These are phyloP conservation scores for Nemania sp. DNA, from an alignment of 2,329 filamentous ascomycete genomes.

Conservation along the genomic window DNA sequence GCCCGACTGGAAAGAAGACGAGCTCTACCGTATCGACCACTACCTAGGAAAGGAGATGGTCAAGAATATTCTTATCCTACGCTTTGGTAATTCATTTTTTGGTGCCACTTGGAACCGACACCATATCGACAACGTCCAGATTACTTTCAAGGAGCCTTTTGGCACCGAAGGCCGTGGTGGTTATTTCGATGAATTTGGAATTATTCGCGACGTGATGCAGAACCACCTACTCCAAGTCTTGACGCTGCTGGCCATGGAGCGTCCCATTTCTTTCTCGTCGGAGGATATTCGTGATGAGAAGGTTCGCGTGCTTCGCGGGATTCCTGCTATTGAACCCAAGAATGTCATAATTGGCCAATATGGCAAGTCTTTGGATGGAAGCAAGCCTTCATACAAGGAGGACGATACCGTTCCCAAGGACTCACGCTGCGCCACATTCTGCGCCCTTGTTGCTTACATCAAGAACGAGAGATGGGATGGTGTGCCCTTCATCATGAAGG, in stretches of 20 bases:
- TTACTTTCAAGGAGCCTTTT: slow-evolving; percentile 99
- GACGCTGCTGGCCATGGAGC: slow-evolving; percentile 96
- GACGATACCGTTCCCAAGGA: slow-evolving; percentile 98
- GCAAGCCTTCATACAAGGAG: slow-evolving; percentile 98
- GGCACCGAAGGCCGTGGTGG: slow-evolving; percentile 97
- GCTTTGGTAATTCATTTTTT: slow-evolving; percentile 99
- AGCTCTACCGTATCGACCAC: slow-evolving; percentile 99
- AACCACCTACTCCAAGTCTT: slow-evolving; percentile 98
- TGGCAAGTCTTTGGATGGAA: slow-evolving; percentile 93
- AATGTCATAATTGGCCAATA: slow-evolving; percentile 99
- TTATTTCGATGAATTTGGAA: slow-evolving; percentile 99
- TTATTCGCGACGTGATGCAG: slow-evolving; percentile 99
- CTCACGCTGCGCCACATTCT: slow-evolving; percentile 97
- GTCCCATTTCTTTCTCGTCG: slow-evolving; percentile 96
- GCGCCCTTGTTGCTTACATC: slow-evolving; percentile 96
- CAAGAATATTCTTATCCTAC: slow-evolving; percentile 98
- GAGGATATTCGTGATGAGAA: slow-evolving; percentile 99
- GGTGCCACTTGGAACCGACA: slow-evolving; percentile 99
- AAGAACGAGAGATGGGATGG: slow-evolving; percentile 99
- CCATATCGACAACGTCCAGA: slow-evolving; percentile 99
- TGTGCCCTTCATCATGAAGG: slow-evolving; percentile 99
- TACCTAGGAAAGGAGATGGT: slow-evolving; percentile 99
- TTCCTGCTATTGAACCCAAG: slow-evolving; percentile 96
- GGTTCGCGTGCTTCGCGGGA: slow-evolving; percentile 92
- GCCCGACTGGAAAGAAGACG: slow-evolving; percentile 98